Evolutionary conservation across 441 rosid species (phyloP).

Genomic region (Arabidopsis hybrid): DNA sequence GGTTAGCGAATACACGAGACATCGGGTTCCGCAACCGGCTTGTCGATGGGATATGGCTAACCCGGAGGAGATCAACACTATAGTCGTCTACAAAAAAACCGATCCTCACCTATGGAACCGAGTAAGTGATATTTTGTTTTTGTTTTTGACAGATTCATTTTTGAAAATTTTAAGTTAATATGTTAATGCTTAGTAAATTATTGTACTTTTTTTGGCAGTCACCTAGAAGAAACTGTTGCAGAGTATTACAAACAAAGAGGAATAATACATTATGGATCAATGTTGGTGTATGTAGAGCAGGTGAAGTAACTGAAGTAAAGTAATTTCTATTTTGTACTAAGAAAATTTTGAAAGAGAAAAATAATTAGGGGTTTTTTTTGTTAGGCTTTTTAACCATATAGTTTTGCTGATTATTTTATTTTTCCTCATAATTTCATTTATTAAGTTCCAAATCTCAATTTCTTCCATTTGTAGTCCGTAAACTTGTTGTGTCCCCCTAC

Average conservation of each 20-base stretch:
- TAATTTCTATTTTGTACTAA: conserved; percentile 25
- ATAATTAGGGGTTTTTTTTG: conserved; percentile 3
- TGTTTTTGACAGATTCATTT: background rate
- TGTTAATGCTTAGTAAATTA: conserved; percentile 1
- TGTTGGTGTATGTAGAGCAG: conserved; percentile 73
- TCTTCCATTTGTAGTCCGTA: background rate
- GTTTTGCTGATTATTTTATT: background rate
- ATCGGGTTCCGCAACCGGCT: conserved; percentile 57
- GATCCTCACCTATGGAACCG: conserved; percentile 84
- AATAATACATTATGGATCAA: too few species aligned
- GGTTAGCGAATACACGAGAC: conserved; percentile 64
- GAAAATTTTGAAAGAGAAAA: background rate
- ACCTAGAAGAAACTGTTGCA: conserved; percentile 94
- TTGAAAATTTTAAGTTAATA: background rate
- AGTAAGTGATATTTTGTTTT: conserved; percentile 52
- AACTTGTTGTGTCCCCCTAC: too few species aligned
- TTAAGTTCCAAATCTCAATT: background rate
- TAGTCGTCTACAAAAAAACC: conserved; percentile 71
- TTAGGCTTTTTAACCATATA: conserved; percentile 31
- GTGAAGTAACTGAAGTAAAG: conserved; percentile 75
- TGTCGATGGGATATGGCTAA: conserved; percentile 92
- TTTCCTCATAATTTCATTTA: background rate
- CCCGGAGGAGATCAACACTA: conserved; percentile 55
- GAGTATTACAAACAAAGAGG: conserved; percentile 33
- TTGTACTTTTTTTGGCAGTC: conserved; percentile 55